Conservation (phyloP, 2,329 filamentous ascomycete genomes). For the Neonectria neomacrospora region DNA sequence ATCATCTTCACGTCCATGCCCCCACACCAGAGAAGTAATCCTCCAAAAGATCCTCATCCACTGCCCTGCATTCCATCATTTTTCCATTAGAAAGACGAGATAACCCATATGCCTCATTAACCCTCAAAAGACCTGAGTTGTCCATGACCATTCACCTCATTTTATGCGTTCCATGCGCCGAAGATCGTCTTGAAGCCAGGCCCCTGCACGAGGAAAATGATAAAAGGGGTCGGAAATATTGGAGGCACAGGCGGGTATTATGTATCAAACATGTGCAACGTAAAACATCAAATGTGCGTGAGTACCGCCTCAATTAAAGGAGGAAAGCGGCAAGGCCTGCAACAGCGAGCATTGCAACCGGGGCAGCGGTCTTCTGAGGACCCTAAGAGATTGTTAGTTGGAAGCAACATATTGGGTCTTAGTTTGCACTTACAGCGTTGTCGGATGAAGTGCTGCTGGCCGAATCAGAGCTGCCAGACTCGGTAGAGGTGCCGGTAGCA, state of each 20-base stretch:
- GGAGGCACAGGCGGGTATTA: conserved; percentile 53
- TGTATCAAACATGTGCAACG: conserved; percentile 55
- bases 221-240: conserved; percentile 43
- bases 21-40: conserved; percentile 27
- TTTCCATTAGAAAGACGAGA: conserved; percentile 49
- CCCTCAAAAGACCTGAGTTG: conserved; percentile 46
- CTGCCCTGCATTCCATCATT: conserved; percentile 45
- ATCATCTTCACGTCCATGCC: conserved; percentile 27
- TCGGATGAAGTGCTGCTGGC: conserved; percentile 26
- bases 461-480: conserved; percentile 28
- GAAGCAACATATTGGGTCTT: neutral
- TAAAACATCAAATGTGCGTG: conserved; percentile 43
- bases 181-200: conserved; percentile 43
- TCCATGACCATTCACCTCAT: conserved; percentile 46
- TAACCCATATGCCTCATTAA: conserved; percentile 51
- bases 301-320: conserved; percentile 52
- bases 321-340: conserved; percentile 61
- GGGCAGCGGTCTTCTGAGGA: conserved; percentile 57
- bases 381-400: conserved; percentile 39
- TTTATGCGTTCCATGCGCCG: conserved; percentile 41
- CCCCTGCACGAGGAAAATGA: conserved; percentile 40
- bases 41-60: conserved; percentile 37
- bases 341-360: conserved; percentile 59
- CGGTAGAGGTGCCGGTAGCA: conserved; percentile 18
- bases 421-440: conserved; percentile 46